phyloP scores from a whole-genome alignment of 2,329 filamentous ascomycete species.

The Blastomyces percursus region DNA sequence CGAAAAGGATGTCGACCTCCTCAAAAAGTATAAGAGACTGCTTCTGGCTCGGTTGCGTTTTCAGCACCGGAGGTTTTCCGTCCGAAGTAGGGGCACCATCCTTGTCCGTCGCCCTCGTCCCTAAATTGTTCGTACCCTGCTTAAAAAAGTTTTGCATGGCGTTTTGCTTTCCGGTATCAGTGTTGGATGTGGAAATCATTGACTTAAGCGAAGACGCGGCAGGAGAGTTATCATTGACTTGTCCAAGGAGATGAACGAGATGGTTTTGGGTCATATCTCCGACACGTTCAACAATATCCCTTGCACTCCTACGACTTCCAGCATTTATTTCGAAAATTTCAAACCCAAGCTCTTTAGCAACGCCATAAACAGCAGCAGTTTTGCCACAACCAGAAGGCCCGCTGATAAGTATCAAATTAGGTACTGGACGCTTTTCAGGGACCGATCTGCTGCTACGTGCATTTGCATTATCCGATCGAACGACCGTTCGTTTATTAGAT shows the following conservation, averaged over 20 bases:
- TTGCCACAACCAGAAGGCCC: slow-evolving; percentile 87
- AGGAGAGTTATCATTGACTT: slow-evolving; percentile 22
- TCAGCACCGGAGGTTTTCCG: slow-evolving; percentile 15
- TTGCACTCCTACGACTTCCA: slow-evolving; percentile 70
- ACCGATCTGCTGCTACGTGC: slow-evolving; percentile 24
- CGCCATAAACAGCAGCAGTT: slow-evolving; percentile 81
- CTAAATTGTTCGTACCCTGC: slow-evolving; percentile 25
- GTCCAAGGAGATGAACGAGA: slow-evolving; percentile 52
- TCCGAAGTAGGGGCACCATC: slow-evolving; percentile 6
- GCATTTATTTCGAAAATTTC: slow-evolving; percentile 94
- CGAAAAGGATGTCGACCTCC: slow-evolving; percentile 86
- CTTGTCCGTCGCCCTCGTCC: slow-evolving; percentile 22
- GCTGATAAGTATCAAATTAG: slow-evolving; percentile 72
- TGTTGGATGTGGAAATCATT: slow-evolving; percentile 10
- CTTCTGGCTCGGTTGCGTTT: slow-evolving; percentile 49
- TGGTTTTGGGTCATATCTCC: slow-evolving; percentile 97
- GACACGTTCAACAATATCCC: slow-evolving; percentile 80
- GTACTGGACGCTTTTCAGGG: slow-evolving; percentile 42
- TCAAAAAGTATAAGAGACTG: slow-evolving; percentile 91
- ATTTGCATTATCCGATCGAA: slow-evolving; percentile 31
- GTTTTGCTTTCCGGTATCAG: slow-evolving; percentile 60
- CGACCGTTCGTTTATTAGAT: slow-evolving; percentile 29
- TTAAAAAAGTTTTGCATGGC: slow-evolving; percentile 74
- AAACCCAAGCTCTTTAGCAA: slow-evolving; percentile 82
- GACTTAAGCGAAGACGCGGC: slow-evolving; percentile 27